These are phyloP conservation scores for Paxillus rubicundulus DNA, from an alignment of 768 basidiomycete species.

Conservation along the genomic window DNA sequence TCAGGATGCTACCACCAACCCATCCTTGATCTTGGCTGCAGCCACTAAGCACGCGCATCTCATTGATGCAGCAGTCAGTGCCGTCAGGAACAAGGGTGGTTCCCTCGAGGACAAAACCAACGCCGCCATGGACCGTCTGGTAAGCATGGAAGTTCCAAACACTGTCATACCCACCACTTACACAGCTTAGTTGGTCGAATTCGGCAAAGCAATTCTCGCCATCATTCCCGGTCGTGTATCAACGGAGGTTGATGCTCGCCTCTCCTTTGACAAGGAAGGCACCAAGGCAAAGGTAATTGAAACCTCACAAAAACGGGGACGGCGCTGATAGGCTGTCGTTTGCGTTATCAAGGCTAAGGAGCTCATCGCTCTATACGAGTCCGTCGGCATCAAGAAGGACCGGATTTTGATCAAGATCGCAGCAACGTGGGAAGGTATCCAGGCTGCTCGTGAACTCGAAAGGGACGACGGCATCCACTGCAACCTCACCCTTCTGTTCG, in stretches of 20 bases:
- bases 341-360: conserved; percentile 57
- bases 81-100: conserved; percentile 80
- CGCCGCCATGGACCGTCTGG: conserved; percentile 85
- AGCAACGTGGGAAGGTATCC: conserved; percentile 99
- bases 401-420: conserved; percentile 99
- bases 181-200: conserved; percentile 80
- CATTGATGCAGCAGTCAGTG: conserved; percentile 70
- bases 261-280: conserved; percentile 92
- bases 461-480: conserved; percentile 92
- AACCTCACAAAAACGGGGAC: conserved; percentile 24
- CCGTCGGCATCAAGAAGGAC: conserved; percentile 90
- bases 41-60: conserved; percentile 82
- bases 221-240: conserved; percentile 99
- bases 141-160: conserved; percentile 38
- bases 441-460: conserved; percentile 96
- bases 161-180: conserved; percentile 5
- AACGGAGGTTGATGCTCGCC: conserved; percentile 96
- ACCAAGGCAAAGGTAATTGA: conserved; percentile 78
- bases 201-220: conserved; percentile 90
- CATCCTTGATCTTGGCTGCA: conserved; percentile 90
- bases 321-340: conserved; percentile 3
- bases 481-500: conserved; percentile 98
- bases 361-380: conserved; percentile 92
- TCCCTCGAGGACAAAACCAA: conserved; percentile 72
- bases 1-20: conserved; percentile 98